Percentiles rank a stretch among this genome's conserved stretches.
phyloP scores from a whole-genome alignment of 306 rosid genomes.

The Canavalia ensiformis region DNA sequence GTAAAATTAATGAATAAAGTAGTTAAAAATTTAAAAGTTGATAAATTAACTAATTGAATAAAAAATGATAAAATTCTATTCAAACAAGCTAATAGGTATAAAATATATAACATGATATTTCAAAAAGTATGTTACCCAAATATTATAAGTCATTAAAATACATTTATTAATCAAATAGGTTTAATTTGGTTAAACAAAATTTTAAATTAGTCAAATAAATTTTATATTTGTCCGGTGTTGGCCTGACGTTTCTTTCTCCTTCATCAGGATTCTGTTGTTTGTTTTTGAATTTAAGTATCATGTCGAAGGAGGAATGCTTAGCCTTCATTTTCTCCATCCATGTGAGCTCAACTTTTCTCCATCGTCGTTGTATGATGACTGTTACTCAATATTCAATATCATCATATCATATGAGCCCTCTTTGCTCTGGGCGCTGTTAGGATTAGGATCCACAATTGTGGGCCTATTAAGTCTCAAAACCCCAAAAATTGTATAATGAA shows the following conservation, averaged over 20 bases:
- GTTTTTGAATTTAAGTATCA: not conserved
- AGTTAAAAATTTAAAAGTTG: too few relatives aligned
- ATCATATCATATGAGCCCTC: not conserved
- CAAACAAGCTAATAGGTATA: too few relatives aligned
- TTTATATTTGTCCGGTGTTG: not conserved
- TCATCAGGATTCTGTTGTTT: not conserved
- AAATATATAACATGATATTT: too few relatives aligned
- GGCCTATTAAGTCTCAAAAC: not conserved
- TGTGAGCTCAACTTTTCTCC: constrained; percentile 6
- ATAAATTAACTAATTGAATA: too few relatives aligned
- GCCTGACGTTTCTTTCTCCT: not conserved
- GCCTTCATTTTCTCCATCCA: constrained; percentile 19
- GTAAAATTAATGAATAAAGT: too few relatives aligned
- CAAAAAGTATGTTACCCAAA: too few relatives aligned
- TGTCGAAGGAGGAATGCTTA: constrained; percentile 4
- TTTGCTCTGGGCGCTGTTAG: not conserved
- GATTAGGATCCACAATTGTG: constrained; percentile 20
- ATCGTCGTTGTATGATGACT: not conserved
- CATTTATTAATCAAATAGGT: too few relatives aligned
- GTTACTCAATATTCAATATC: not conserved
- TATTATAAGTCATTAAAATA: too few relatives aligned
- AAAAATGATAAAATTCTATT: too few relatives aligned
- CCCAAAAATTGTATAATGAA: not conserved
- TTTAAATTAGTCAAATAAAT: too few relatives aligned
- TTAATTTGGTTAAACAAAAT: too few relatives aligned